Percentiles rank a stretch among this genome's conserved stretches.
These are phyloP conservation scores for Rhododendron kiyosumense DNA, from an alignment of 148 eudicot species.

Conservation along the genomic window DNA sequence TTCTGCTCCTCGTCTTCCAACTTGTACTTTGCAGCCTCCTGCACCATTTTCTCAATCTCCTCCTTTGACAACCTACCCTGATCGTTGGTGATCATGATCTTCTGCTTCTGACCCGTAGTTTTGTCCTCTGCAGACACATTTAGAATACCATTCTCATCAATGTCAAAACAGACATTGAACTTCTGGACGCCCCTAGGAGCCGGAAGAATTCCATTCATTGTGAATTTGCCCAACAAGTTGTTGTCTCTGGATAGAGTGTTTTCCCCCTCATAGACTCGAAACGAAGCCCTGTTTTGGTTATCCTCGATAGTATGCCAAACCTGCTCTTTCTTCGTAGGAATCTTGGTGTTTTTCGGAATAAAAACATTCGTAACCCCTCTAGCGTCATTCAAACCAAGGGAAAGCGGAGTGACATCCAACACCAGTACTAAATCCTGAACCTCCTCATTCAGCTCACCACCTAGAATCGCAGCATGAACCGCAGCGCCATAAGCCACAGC, in stretches of 20 bases:
- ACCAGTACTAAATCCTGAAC: not conserved
- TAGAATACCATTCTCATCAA: not conserved
- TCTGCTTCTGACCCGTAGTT: not conserved
- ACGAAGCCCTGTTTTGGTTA: not conserved
- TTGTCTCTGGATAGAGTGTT: not conserved
- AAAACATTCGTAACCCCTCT: not conserved
- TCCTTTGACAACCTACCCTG: not conserved
- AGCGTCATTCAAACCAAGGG: not conserved
- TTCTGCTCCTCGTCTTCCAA: not conserved
- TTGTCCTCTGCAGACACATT: not conserved
- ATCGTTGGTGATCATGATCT: not conserved
- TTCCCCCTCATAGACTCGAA: not conserved
- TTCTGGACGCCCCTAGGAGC: not conserved
- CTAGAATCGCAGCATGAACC: too few relatives aligned
- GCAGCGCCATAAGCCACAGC: too few relatives aligned
- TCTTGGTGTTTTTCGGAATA: not conserved
- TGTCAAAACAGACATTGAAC: not conserved
- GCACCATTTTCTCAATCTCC: not conserved
- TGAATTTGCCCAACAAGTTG: not conserved
- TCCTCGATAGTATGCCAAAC: fast-evolving
- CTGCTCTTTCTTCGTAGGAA: not conserved
- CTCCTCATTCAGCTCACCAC: too few relatives aligned
- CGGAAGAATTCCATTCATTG: not conserved
- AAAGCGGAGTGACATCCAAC: not conserved
- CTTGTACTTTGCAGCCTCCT: not conserved